phyloP scores from a whole-genome alignment of 2,329 filamentous ascomycete species.

The Fusarium austroafricanum region DNA sequence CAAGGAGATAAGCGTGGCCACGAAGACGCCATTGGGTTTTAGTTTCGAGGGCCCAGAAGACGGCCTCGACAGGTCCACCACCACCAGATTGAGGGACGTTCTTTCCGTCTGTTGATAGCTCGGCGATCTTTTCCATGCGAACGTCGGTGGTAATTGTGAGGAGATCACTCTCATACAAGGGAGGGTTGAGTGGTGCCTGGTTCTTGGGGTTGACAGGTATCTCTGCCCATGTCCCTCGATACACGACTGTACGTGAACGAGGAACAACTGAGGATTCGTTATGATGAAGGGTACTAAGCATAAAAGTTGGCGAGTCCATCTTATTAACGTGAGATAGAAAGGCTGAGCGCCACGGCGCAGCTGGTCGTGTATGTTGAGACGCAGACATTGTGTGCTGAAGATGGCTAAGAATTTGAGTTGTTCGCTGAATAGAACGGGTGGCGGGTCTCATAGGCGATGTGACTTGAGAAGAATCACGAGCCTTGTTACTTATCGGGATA shows the following conservation, averaged over 20 bases:
- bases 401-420: conserved; percentile 45
- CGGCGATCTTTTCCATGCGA: conserved; percentile 84
- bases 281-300: conserved; percentile 63
- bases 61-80: conserved; percentile 80
- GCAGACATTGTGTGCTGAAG: conserved; percentile 47
- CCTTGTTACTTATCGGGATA: not conserved
- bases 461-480: not conserved
- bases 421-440: conserved; percentile 39
- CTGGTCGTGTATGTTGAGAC: conserved; percentile 32
- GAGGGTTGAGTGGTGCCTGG: conserved; percentile 76
- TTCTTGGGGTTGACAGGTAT: conserved; percentile 80
- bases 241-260: conserved; percentile 83
- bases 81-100: conserved; percentile 61
- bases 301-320: conserved; percentile 62
- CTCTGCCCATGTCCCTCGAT: conserved; percentile 83
- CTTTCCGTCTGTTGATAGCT: conserved; percentile 67
- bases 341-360: conserved; percentile 65
- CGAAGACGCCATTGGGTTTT: conserved; percentile 87
- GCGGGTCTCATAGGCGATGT: conserved; percentile 35
- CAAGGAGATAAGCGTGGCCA: conserved; percentile 81
- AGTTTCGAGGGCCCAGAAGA: conserved; percentile 80
- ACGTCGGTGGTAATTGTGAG: conserved; percentile 88
- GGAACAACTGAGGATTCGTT: conserved; percentile 56
- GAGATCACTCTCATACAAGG: conserved; percentile 78
- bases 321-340: conserved; percentile 63